These are phyloP conservation scores for Glaciozyma martinii DNA, from an alignment of 768 basidiomycete genomes.

Conservation along the genomic window DNA sequence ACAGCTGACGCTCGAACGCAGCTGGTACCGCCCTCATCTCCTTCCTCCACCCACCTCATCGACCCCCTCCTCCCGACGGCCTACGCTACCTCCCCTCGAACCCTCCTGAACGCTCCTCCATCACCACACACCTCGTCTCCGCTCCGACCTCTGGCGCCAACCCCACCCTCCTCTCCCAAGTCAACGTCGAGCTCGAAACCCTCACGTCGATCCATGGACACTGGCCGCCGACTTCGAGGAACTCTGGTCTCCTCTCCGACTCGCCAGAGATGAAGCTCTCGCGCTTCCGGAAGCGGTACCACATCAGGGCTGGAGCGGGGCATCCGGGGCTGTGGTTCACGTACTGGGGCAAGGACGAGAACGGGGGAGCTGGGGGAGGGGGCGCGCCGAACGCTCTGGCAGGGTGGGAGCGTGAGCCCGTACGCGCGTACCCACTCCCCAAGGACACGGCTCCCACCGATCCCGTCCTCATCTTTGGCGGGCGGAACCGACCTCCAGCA, in stretches of 20 bases:
- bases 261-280: conserved; percentile 27
- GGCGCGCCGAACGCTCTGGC: conserved; percentile 10
- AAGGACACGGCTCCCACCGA: conserved; percentile 6
- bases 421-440: conserved; percentile 24
- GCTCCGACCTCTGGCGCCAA: conserved; percentile 3
- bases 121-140: conserved; percentile 12
- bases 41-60: conserved; percentile 6
- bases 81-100: conserved; percentile 25
- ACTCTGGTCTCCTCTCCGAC: conserved; percentile 12
- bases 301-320: conserved; percentile 17
- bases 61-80: conserved; percentile 27
- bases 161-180: conserved; percentile 1
- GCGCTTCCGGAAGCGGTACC: conserved; percentile 27
- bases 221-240: conserved; percentile 15
- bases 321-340: conserved; percentile 26
- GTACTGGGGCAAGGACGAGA: conserved; percentile 29
- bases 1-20: neutral
- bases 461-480: conserved; percentile 18
- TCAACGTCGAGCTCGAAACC: conserved; percentile 27
- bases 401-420: conserved; percentile 27
- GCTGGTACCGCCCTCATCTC: conserved; percentile 31
- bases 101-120: conserved; percentile 8
- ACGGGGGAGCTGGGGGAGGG: conserved; percentile 11
- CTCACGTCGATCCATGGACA: conserved; percentile 23
- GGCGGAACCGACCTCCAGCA: neutral